Conservation (phyloP, 306 rosid genomes). For the Hylodesmum podocarpum region DNA sequence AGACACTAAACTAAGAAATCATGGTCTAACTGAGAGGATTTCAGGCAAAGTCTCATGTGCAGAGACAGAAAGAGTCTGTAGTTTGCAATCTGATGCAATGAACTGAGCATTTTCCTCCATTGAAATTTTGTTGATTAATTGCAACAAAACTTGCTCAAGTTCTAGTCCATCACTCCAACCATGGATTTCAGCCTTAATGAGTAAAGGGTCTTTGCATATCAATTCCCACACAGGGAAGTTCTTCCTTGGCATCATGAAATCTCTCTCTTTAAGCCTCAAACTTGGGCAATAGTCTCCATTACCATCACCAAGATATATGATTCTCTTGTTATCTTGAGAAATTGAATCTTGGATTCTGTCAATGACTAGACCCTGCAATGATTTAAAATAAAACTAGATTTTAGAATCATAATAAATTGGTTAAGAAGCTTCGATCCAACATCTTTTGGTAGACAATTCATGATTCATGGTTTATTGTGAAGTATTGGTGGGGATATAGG, state of each 20-base stretch:
- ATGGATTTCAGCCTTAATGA: conserved; percentile 57
- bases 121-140: conserved; percentile 37
- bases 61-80: conserved; percentile 36
- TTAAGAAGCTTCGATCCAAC: not conserved
- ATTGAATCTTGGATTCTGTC: conserved; percentile 47
- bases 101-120: conserved; percentile 30
- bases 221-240: conserved; percentile 62
- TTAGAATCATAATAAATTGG: not conserved
- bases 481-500: conserved; percentile 9
- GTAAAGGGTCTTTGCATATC: conserved; percentile 45
- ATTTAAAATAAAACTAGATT: not conserved
- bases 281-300: conserved; percentile 67
- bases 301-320: conserved; percentile 70
- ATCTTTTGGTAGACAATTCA: not conserved
- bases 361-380: conserved; percentile 45
- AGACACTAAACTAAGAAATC: not conserved
- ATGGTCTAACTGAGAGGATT: conserved; percentile 46
- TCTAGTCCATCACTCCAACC: conserved; percentile 62
- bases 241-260: conserved; percentile 70
- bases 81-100: conserved; percentile 53
- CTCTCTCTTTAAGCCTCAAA: conserved; percentile 47
- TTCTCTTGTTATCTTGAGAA: conserved; percentile 32
- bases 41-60: conserved; percentile 45
- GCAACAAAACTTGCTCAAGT: conserved; percentile 28
- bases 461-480: not conserved